Evolutionary conservation across 805 yeast genomes (phyloP), one percentile per base, ranked within the genome.

Genomic region (Yarrowia yakushimensis): DNA sequence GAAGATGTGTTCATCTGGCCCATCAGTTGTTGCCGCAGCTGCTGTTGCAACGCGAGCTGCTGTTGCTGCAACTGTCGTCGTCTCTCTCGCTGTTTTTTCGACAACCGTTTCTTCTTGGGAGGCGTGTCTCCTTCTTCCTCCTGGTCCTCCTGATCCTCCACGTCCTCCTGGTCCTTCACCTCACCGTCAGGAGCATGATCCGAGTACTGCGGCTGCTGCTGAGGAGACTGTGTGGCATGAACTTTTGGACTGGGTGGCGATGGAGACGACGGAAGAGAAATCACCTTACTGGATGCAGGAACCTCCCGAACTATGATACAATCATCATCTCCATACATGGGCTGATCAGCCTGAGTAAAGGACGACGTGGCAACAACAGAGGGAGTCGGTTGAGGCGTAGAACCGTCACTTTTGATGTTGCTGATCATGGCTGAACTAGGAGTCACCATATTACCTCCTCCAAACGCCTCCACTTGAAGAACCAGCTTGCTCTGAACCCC

Each of bases 261-360:
- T 3, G 59, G 59, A 0, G 59, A 34, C 3, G 59, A 52, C 2
- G 42, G 43, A 23, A 52, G 17, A 18, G 59, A 52, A 12, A 52
- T 36, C 4, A 23, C 18, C 12, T 34, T 34, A n/a, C n/a, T n/a
- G 17, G 43, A 17, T 11, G 28, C 55, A 8, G 59, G 43, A 12
- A 41, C 13, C 20, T 52, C 59, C 18, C 31, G 20, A 12, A 52
- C 23, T 3, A 52, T 52, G 43, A 52, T 52, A 18, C 59, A 52
- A 34, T 52, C 59, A 13, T 52, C 59, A 13, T 52, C 59, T 17
- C 59, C 59, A 12, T 52, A 52, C 59, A 52, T 52, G 25, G 59
- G 59, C 12, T 52, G 59, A 17, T 52, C 59, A n/a, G 43, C 43
- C 23, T 52, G 59, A n/a, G 59, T 52, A 11, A 33, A 36, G 4